Evolutionary conservation across 345 rosid species (phyloP), one percentile per base, ranked within the genome.

Genomic region (Gossypium anomalum): DNA sequence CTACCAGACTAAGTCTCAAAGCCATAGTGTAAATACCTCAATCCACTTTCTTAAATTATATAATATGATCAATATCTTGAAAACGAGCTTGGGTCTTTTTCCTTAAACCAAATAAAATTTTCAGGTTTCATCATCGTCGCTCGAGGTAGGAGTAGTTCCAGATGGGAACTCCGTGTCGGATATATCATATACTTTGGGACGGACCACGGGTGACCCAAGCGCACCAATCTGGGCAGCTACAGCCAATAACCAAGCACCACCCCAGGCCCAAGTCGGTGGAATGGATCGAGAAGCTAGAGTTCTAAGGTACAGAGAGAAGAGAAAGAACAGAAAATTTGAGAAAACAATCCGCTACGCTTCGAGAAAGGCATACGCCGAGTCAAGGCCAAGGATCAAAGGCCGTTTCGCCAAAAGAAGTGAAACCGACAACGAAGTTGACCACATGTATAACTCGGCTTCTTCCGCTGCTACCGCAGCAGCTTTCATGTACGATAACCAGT

Each of bases 331-430:
- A 34, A 94, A 92, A 70, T 94, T 94, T 78, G 98, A 92, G 92
- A 94, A 94, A 83, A 94, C 98, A 15, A 92, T 94, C 16, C 88
- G 98, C 45, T 94, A 94, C 81, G 98, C 97, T 8, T 94, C 98
- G 0, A 83, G 98, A 15, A 91, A 94, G 81, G 98, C 98, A 0
- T 94, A 94, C 23, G 98, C 98, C 1, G 98, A 94, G 82, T 91
- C 96, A 22, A 72, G 98, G 77, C 98, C 98, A 1, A 76, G 98
- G 77, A 91, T 94, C 89, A 94, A 92, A 81, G 98, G 98, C 22
- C 83, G 98, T 7, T 94, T 94, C 78, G 98, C 98, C 16, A 94
- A 93, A 81, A 82, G 98, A 2, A 78, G 84, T 1, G 97, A 87
- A 41, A 76, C 51, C 5, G 94, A 80, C 51, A 74, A 70, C 4